phyloP scores from a whole-genome alignment of 345 rosid species.

The Eucalyptus virginea region DNA sequence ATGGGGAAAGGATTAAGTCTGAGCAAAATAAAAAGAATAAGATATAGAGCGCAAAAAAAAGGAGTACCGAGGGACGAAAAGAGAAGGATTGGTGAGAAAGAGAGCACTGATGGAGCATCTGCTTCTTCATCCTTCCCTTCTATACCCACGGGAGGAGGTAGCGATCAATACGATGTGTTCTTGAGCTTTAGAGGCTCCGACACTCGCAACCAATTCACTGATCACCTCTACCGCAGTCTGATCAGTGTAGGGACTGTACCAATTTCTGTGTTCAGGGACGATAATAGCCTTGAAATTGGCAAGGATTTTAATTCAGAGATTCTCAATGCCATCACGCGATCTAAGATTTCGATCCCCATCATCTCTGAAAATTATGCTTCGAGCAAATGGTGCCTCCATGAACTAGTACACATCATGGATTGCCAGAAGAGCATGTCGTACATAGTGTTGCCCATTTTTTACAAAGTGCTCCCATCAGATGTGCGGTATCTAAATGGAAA shows the following conservation, averaged over 20 bases:
- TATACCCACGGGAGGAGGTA: neutral
- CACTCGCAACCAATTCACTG: neutral
- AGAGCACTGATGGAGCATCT: too few relatives aligned
- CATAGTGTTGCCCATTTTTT: neutral
- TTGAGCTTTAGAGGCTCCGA: neutral
- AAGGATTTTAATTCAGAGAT: neutral
- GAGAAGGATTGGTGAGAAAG: too few relatives aligned
- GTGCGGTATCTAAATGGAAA: neutral
- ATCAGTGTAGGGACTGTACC: fast-evolving
- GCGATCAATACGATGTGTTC: neutral
- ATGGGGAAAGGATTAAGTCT: too few relatives aligned
- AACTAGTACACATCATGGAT: neutral
- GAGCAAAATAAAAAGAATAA: too few relatives aligned
- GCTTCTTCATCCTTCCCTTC: neutral
- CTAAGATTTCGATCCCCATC: neutral
- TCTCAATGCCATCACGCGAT: fast-evolving
- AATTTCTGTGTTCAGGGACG: neutral
- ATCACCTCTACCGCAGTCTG: neutral
- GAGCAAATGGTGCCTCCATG: neutral
- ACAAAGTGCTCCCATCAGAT: neutral
- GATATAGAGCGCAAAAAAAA: too few relatives aligned
- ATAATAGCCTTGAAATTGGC: neutral
- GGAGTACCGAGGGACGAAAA: too few relatives aligned
- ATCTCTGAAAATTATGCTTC: neutral
- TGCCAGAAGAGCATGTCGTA: fast-evolving